Base-by-base conservation (phyloP, 352 stramenopile genomes). In the Phytophthora rubi region DNA sequence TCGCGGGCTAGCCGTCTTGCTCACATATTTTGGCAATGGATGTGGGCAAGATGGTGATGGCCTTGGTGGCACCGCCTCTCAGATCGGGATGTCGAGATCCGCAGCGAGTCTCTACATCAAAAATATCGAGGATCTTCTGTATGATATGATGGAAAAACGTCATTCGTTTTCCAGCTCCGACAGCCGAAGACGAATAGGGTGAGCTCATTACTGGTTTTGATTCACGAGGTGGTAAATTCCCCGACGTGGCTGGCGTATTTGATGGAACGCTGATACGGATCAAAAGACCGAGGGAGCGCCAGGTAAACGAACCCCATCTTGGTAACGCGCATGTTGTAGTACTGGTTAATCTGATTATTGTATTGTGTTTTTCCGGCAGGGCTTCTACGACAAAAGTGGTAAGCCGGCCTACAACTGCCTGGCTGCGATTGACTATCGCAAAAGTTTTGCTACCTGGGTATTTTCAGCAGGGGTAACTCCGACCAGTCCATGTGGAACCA, bases 401-500 rank as follows among this genome's bases (percentile, higher is more conserved):
- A 39, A 56, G 6, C 45, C 32, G 9, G 51, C 47, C 21, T 52
- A 65, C 47, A 65, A 52, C 32, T 51, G 30, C 6, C 12, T 65
- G 30, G 47, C 33, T 2, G 45, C 47, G 7, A 65, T 65, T 33
- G 58, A 65, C 21, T 57, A 57, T 35, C 45, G 47, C 6, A 6
- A 6, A 64, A 48, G 15, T 56, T 58, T 45, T 35, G 57, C 5
- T 64, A 64, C 26, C 7, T 57, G 2, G 45, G 58, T 13, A 21
- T 62, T 16, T 65, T 57, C 33, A 45, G 12, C 18, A 53, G 44
- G 6, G 62, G 61, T 12, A 68, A 62, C 12, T 68, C 61, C 1
- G 53, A 68, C 39, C 53, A 68, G 18, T 57, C 12, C 3, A 68
- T 68, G 53, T 68, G 53, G 53, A 58, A 58, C 23, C 39, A 62